Conservation (phyloP, 768 basidiomycete species). For the Lepiota venenata region DNA sequence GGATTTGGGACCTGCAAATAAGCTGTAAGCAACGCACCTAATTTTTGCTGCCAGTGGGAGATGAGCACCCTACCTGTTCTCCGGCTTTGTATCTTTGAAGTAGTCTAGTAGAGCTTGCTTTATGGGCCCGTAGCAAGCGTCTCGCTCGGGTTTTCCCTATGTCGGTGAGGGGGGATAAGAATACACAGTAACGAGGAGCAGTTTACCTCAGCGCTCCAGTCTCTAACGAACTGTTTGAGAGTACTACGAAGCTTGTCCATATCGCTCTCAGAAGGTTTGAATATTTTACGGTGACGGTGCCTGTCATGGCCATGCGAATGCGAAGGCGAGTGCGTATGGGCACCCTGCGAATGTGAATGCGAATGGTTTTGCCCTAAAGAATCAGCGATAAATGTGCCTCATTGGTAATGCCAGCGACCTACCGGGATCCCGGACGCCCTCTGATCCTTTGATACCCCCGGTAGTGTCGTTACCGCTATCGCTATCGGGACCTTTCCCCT, state of each 20-base stretch:
- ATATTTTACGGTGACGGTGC: conserved; percentile 24
- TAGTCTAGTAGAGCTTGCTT: conserved; percentile 66
- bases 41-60: background rate
- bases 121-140: conserved; percentile 78
- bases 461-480: too few relatives aligned
- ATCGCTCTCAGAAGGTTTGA: conserved; percentile 64
- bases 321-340: conserved; percentile 22
- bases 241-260: conserved; percentile 93
- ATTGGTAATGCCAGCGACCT: too few relatives aligned
- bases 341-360: conserved; percentile 14
- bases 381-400: background rate
- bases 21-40: conserved; percentile 5
- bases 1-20: conserved; percentile 42
- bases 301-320: conserved; percentile 30
- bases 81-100: conserved; percentile 52
- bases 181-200: background rate
- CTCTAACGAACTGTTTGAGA: conserved; percentile 87
- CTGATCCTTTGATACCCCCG: background rate
- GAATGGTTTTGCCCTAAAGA: conserved; percentile 13
- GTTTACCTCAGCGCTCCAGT: conserved; percentile 83
- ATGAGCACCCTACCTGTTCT: conserved; percentile 46
- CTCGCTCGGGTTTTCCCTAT: conserved; percentile 75
- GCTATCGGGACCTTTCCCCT: too few relatives aligned
- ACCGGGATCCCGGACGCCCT: too few relatives aligned
- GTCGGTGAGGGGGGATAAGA: background rate